Conservation (phyloP, 495 filamentous ascomycete genomes). For the Penicillium pancosmium region DNA sequence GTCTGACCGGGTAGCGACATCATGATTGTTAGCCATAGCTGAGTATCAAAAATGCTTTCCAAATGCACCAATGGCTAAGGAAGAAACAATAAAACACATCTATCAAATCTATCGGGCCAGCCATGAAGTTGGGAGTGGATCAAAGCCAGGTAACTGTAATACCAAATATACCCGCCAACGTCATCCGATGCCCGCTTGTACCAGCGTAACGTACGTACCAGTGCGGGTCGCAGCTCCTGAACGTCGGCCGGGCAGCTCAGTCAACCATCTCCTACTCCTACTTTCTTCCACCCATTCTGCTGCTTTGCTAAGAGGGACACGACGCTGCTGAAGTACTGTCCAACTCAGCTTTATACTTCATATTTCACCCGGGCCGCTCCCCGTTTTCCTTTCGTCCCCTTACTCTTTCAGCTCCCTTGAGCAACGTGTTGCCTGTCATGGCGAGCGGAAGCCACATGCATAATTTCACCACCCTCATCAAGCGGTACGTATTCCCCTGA, state of each 20-base stretch:
- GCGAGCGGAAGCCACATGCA: slow-evolving; percentile 74
- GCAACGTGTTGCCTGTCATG: slow-evolving; percentile 48
- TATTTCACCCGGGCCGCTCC: neutral
- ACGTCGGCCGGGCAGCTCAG: slow-evolving; percentile 21
- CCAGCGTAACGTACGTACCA: slow-evolving; percentile 18
- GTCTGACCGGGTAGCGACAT: slow-evolving; percentile 1
- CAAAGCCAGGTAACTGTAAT: slow-evolving; percentile 18
- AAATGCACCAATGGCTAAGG: neutral
- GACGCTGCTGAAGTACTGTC: slow-evolving; percentile 2
- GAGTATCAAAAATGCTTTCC: neutral
- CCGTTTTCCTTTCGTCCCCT: slow-evolving; percentile 19
- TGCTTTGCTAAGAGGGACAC: slow-evolving; percentile 8
- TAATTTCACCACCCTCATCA: slow-evolving; percentile 96
- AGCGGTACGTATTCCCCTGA: slow-evolving; percentile 67
- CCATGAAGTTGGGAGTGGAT: slow-evolving; percentile 2
- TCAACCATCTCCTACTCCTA: slow-evolving; percentile 7
- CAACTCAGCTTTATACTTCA: neutral
- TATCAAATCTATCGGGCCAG: slow-evolving; percentile 12
- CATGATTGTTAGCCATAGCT: slow-evolving; percentile 21
- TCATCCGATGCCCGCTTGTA: slow-evolving; percentile 10
- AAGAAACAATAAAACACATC: slow-evolving; percentile 10
- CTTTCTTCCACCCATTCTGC: slow-evolving; percentile 10
- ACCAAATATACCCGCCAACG: slow-evolving; percentile 21
- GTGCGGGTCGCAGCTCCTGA: slow-evolving; percentile 26
- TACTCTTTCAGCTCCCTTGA: slow-evolving; percentile 24